Base-by-base conservation (phyloP, 129 eudicot genomes). In the Mikania micrantha region DNA sequence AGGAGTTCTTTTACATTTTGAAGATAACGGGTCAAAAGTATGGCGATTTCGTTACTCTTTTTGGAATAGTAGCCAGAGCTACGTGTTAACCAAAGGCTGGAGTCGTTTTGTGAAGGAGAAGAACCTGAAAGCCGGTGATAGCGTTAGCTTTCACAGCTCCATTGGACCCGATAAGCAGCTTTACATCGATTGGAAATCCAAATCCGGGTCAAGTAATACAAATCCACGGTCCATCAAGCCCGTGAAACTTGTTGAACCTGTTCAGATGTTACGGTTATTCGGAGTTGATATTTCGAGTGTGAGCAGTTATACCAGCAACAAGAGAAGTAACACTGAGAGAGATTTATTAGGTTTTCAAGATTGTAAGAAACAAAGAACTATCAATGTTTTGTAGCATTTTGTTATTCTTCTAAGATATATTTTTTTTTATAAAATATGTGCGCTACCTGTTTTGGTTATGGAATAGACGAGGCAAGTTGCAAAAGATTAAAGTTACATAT, bases 61-160 rank as follows among this genome's bases (percentile, higher is more conserved):
- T 19, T 91, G 98, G 98, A 91, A 84, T 16, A 88, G 96, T 36
- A 91, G 98, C 57, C 98, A 91, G 48, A 85, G 96, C 52, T 87
- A 91, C 16, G 97, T 91, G 12, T 69, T 91, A 56, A 91, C 96
- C 0, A 91, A 91, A 79, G 98, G 96, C 2, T 91, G 98, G 98
- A 91, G 91, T 82, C 80, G 98, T 57, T 91, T 84, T 29, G 98
- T 91, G 63, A 91, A 88, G 77, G 98, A 91, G 79, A 91, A 91
- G 70, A 61, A 67, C 22, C 49, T 91, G 44, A 80, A 77, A 60
- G 98, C 98, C n/a, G 98, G 98, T 2, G 96, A 91, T 41, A 41
- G 79, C 34, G 98, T 91, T 1, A 74, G 78, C 53, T 91, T 91
- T 56, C 77, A 81, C 17, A 24, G 94, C 10, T 88, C 96, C 16